Evolutionary conservation across 352 stramenopile species (phyloP), one percentile per base, ranked within the genome.

Genomic region (Phytophthora hibernalis): DNA sequence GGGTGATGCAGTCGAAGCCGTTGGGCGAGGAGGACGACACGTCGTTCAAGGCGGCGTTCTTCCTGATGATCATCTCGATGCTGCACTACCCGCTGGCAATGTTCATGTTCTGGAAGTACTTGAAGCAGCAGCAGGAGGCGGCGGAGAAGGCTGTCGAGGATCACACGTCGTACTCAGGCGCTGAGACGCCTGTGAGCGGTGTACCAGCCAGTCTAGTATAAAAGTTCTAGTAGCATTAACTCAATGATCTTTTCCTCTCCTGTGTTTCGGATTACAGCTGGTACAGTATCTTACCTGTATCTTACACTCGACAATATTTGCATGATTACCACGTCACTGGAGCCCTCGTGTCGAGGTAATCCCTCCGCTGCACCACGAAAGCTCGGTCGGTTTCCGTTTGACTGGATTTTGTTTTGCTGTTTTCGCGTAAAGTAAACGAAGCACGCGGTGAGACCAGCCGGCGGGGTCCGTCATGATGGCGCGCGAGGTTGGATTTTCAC

Each of bases 21-120:
- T 68, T 91, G 58, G 68, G 73, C 35, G 80, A 89, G 65, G 70
- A 77, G 13, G 79, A 89, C 75, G 77, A 89, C 54, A 70, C 82
- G 31, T 75, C 63, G 35, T 59, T 85, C 47, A 82, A 77, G 40
- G 74, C 68, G 16, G 76, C 74, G 42, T 90, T 89, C 63, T 72
- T 90, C n/a, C 30, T 90, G n/a, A 88, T 79, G 61, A 70, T 91
- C 21, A 66, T 90, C 31, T 76, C 83, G 18, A 69, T 82, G n/a
- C 35, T 87, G 49, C 77, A 87, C 50, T 70, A n/a, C n/a, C n/a
- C n/a, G n/a, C n/a, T n/a, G n/a, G n/a, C n/a, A n/a, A n/a, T n/a
- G n/a, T n/a, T n/a, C 30, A 68, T 76, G 20, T 78, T 79, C 10
- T 70, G 68, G 28, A 68, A 76, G 43, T 56, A 84, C 58, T 56